Evolutionary conservation across 2,329 filamentous ascomycete genomes (phyloP).

Genomic region (Aspergillus candidus): DNA sequence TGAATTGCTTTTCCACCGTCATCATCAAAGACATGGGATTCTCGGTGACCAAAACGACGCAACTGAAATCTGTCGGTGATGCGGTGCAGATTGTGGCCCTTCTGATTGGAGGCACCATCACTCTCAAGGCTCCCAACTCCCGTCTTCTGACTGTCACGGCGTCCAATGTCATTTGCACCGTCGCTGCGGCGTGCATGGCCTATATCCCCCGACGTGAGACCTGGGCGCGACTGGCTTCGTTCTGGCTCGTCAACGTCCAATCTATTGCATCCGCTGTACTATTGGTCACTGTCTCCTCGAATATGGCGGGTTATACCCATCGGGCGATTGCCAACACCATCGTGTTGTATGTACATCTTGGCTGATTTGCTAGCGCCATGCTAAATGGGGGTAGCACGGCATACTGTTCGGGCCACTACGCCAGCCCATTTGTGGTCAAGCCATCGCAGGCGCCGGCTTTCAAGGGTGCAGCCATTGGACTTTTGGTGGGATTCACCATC

Average conservation of each 20-base stretch:
- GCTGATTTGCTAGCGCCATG: too few relatives aligned
- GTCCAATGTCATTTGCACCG: conserved; percentile 32
- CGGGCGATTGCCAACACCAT: conserved; percentile 29
- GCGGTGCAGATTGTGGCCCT: conserved; percentile 36
- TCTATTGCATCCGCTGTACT: conserved; percentile 34
- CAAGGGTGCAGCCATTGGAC: conserved; percentile 32
- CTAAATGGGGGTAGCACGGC: conserved; percentile 17
- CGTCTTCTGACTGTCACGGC: conserved; percentile 23
- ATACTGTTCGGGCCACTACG: conserved; percentile 38
- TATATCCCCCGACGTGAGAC: conserved; percentile 28
- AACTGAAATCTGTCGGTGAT: conserved; percentile 34
- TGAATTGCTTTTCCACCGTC: conserved; percentile 34
- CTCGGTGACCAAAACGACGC: conserved; percentile 27
- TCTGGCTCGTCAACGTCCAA: conserved; percentile 37
- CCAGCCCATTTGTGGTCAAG: conserved; percentile 35
- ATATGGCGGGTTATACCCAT: conserved; percentile 37
- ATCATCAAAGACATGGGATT: conserved; percentile 33
- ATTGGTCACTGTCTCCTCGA: conserved; percentile 30
- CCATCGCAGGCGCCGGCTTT: conserved; percentile 29
- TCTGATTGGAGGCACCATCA: conserved; percentile 30
- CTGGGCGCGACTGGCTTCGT: conserved; percentile 31
- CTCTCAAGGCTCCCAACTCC: conserved; percentile 30
- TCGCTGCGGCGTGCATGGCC: conserved; percentile 29
- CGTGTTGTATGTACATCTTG: conserved; percentile 16
- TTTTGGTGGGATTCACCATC: conserved; percentile 37